Percentiles rank a stretch among this genome's conserved stretches.
phyloP scores from a whole-genome alignment of 148 eudicot species.

The Vaccinium corymbosum region DNA sequence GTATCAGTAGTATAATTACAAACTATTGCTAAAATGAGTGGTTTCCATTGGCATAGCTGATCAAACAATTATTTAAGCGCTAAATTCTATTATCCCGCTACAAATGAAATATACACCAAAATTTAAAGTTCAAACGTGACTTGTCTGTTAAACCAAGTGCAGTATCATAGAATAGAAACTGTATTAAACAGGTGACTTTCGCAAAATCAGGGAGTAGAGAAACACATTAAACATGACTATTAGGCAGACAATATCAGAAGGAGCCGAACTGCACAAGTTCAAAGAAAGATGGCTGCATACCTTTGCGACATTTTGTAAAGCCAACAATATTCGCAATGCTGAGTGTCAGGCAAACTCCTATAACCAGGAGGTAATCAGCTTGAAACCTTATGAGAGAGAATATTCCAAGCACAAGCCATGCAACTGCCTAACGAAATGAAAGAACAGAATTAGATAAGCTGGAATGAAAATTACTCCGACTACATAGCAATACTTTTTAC shows the following conservation, averaged over 20 bases:
- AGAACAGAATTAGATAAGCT: constrained; percentile 12
- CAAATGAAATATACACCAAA: background rate
- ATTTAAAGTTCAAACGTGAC: background rate
- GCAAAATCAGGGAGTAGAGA: background rate
- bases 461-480: background rate
- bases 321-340: constrained; percentile 88
- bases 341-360: constrained; percentile 94
- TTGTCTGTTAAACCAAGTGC: background rate
- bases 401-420: constrained; percentile 75
- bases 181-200: background rate
- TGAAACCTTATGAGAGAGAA: constrained; percentile 94
- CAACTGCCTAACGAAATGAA: constrained; percentile 58
- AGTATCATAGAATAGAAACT: background rate
- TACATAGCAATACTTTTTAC: too few species aligned
- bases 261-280: background rate
- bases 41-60: background rate
- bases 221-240: background rate
- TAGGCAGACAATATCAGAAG: constrained; percentile 2
- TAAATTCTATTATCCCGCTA: background rate
- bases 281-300: constrained; percentile 27
- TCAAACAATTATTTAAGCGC: background rate
- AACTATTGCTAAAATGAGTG: background rate
- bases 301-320: constrained; percentile 95
- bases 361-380: constrained; percentile 94
- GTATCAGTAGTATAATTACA: background rate